These are phyloP conservation scores for Chlorella ohadii DNA, from an alignment of 139 green algal species.

Conservation along the genomic window DNA sequence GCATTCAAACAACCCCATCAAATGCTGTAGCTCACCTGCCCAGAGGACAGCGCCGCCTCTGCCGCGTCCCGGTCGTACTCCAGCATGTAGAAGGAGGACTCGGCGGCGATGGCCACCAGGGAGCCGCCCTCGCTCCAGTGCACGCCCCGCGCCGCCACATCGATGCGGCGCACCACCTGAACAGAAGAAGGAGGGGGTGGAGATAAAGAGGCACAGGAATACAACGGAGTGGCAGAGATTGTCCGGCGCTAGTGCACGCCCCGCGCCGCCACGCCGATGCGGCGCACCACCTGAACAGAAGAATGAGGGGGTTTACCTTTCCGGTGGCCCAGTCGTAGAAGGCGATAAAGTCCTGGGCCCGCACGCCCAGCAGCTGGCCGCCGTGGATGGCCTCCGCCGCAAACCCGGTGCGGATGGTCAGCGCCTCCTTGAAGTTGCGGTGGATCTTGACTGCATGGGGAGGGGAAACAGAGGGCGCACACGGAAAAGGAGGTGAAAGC, in stretches of 20 bases:
- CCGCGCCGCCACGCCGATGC: constrained; percentile 89
- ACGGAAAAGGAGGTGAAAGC: not conserved
- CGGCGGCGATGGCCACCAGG: constrained; percentile 84
- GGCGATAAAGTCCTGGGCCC: constrained; percentile 87
- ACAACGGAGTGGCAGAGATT: too few species aligned
- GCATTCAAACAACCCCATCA: too few species aligned
- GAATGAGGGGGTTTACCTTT: constrained; percentile 52
- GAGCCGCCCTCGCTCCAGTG: constrained; percentile 92
- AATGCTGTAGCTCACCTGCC: constrained; percentile 42
- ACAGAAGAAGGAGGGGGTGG: not conserved
- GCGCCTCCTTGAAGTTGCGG: constrained; percentile 87
- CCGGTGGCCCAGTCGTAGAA: constrained; percentile 97
- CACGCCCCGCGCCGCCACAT: constrained; percentile 83
- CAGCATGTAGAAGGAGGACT: constrained; percentile 91
- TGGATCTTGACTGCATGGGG: constrained; percentile 60
- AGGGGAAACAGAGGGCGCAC: not conserved
- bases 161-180: constrained; percentile 88
- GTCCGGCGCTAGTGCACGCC: not conserved
- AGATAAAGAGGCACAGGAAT: too few species aligned
- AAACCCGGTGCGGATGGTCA: constrained; percentile 83
- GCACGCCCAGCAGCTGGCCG: constrained; percentile 86
- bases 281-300: constrained; percentile 83
- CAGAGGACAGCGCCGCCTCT: constrained; percentile 62
- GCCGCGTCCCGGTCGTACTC: constrained; percentile 76
- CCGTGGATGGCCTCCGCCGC: constrained; percentile 89